Conservation (phyloP, 352 stramenopile species). For the Globisporangium abappressorium region DNA sequence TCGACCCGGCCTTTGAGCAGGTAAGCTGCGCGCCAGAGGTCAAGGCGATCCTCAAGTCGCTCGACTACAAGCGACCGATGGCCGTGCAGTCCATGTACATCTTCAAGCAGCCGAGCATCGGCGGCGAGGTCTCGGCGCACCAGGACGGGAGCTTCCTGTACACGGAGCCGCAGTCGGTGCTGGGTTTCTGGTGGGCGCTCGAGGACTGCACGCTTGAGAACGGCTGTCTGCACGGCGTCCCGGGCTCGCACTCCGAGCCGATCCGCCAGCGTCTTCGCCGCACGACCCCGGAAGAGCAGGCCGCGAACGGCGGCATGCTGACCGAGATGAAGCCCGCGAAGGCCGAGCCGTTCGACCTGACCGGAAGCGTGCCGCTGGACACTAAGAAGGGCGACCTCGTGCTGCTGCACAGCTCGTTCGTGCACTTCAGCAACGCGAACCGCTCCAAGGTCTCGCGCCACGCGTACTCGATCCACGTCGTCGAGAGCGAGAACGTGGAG, state of each 20-base stretch:
- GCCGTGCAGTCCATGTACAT: constrained; percentile 97
- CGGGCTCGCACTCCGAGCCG: constrained; percentile 86
- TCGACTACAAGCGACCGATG: constrained; percentile 88
- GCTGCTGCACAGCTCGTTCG: constrained; percentile 90
- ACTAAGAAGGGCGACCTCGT: constrained; percentile 94
- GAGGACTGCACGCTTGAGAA: constrained; percentile 95
- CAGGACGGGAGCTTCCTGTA: constrained; percentile 97
- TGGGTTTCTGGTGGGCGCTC: constrained; percentile 95
- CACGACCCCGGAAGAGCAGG: constrained; percentile 49
- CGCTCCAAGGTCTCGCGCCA: constrained; percentile 84
- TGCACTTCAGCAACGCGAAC: constrained; percentile 96
- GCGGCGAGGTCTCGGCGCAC: constrained; percentile 93
- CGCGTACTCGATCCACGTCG: constrained; percentile 95
- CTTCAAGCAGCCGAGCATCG: constrained; percentile 94
- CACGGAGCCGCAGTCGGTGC: constrained; percentile 93
- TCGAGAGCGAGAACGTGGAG: constrained; percentile 85
- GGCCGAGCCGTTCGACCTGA: constrained; percentile 57
- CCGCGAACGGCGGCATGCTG: constrained; percentile 32
- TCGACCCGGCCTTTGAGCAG: constrained; percentile 80
- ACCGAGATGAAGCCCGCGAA: constrained; percentile 59
- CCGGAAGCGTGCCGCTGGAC: constrained; percentile 51
- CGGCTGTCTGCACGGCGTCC: constrained; percentile 93
- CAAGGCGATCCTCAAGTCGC: constrained; percentile 63
- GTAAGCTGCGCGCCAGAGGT: constrained; percentile 85
- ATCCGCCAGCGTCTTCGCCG: constrained; percentile 85